These are phyloP conservation scores for Emergomyces pasteurianus DNA, from an alignment of 2,329 filamentous ascomycete species.

Conservation along the genomic window DNA sequence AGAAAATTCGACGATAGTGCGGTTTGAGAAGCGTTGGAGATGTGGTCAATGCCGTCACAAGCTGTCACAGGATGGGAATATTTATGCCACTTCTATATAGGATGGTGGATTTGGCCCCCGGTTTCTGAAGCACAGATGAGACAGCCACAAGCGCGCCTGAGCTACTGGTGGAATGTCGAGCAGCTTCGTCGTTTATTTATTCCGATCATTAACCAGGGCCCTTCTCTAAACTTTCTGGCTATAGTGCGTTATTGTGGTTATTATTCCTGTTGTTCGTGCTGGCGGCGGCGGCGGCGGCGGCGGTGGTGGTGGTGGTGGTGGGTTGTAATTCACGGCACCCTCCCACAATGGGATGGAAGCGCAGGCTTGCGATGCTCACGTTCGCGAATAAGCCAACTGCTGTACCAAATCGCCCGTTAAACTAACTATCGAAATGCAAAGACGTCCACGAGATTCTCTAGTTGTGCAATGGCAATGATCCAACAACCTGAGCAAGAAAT, in stretches of 20 bases:
- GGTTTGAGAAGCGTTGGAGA: conserved; percentile 1
- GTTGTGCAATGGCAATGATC: neutral
- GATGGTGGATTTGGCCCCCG: neutral
- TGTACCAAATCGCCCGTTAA: neutral
- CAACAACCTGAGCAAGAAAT: neutral
- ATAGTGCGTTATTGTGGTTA: neutral
- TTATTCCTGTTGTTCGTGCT: neutral
- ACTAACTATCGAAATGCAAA: neutral
- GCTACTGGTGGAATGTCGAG: neutral
- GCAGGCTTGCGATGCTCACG: neutral
- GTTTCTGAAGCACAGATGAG: conserved; percentile 3
- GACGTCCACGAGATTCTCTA: neutral
- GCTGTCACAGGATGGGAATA: neutral
- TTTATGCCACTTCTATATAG: neutral
- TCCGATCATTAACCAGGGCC: neutral
- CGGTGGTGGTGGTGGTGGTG: neutral
- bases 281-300: neutral
- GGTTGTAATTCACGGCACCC: neutral
- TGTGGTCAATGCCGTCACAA: neutral
- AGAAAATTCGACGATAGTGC: neutral
- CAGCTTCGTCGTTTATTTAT: neutral
- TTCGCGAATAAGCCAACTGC: neutral
- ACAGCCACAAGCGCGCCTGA: neutral
- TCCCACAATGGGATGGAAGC: neutral
- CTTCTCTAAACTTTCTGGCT: neutral